phyloP scores from a whole-genome alignment of 2,329 filamentous ascomycete genomes.

The Penicillium sp. region DNA sequence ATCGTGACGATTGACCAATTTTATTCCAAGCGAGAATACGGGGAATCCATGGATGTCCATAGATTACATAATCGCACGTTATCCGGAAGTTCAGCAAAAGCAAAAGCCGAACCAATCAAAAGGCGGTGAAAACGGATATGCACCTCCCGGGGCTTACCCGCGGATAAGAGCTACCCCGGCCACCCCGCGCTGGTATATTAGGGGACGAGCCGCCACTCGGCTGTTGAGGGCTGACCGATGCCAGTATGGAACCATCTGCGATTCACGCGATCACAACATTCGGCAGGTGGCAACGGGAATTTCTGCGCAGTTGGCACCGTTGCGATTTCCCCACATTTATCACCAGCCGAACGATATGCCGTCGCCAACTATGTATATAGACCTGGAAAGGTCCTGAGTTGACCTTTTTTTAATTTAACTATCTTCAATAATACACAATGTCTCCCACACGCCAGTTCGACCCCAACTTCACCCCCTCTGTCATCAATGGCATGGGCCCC shows the following conservation, averaged over 20 bases:
- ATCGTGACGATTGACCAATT: neutral
- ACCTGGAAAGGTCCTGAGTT: slow-evolving; percentile 4
- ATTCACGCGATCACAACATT: slow-evolving; percentile 3
- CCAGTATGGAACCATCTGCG: neutral
- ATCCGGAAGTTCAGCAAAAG: neutral
- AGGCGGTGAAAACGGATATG: neutral
- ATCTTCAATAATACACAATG: slow-evolving; percentile 15
- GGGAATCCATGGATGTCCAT: too few species aligned
- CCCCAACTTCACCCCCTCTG: slow-evolving; percentile 70
- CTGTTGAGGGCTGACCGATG: slow-evolving; percentile 6
- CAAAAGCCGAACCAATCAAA: slow-evolving; percentile 6
- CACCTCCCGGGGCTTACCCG: slow-evolving; percentile 3
- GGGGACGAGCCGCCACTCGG: slow-evolving; percentile 6
- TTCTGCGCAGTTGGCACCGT: slow-evolving; percentile 1
- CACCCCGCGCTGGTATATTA: slow-evolving; percentile 4
- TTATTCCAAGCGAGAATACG: neutral
- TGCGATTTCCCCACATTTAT: slow-evolving; percentile 33
- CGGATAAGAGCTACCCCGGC: slow-evolving; percentile 11
- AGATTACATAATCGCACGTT: neutral
- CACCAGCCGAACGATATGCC: slow-evolving; percentile 25
- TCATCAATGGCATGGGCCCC: slow-evolving; percentile 70
- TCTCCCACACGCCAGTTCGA: slow-evolving; percentile 46
- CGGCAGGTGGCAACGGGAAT: slow-evolving; percentile 11
- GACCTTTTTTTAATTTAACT: neutral
- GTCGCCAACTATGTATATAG: slow-evolving; percentile 20